Evolutionary conservation across 495 filamentous ascomycete species (phyloP), one percentile per base, ranked within the genome.

Genomic region (Lasiosphaeris hirsuta): DNA sequence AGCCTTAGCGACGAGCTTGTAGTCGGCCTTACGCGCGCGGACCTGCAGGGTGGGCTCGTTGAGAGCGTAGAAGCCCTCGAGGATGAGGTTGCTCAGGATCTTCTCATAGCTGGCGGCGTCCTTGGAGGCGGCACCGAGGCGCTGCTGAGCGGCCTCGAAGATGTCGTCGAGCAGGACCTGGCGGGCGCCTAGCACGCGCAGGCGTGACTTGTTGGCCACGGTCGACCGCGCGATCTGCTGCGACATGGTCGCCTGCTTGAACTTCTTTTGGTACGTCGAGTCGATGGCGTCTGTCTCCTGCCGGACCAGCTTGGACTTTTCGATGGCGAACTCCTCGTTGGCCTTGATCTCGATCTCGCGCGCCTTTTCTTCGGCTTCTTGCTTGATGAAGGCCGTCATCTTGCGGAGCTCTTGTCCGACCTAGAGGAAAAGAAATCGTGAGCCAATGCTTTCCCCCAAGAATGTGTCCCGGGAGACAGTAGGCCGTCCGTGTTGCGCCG

Each of bases 311-410:
- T 96, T 96, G 50, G 92, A 92, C 76, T 97, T 97, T 71, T 97
- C 95, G 69, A 96, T 97, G 62, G 89, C 86, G 73, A 97, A 96
- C 72, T 99, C 95, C 72, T 97, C 92, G 75, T 97, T 90, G 73
- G 95, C 95, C 75, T 97, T 97, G 75, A 97, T 84, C 61, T 90
- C 81, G 77, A 99, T 97, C 73, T 99, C 95, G 68, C 85, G 85
- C 63, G 92, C 91, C 78, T 99, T 99, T 72, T 99, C 95, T 38
- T 86, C 78, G 19, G 95, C 95, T 82, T 99, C 95, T 78, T 97
- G 92, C 71, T 88, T 88, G 85, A 99, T 99, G 88, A 99, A 99
- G 72, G 92, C 90, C 44, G 95, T 97, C 95, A 99, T 99, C 82
- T 99, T 99, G 80, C 87, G 90, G 72, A 99, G 90, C 83, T 99